Evolutionary conservation across 139 green algal genomes (phyloP), one percentile per base, ranked within the genome.

Genomic region (Gonium pectorale): DNA sequence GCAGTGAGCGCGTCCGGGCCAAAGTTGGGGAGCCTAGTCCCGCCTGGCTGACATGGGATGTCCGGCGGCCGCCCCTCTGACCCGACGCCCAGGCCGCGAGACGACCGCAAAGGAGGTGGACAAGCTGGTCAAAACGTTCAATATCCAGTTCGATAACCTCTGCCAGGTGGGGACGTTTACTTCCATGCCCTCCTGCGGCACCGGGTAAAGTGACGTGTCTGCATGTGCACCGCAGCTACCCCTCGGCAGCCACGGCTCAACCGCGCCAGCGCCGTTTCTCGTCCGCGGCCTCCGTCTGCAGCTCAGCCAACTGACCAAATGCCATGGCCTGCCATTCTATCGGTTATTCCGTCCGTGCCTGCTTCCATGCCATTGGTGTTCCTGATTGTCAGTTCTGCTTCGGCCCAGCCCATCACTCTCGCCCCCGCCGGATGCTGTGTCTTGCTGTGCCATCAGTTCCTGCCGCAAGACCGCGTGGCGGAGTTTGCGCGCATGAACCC

Each of bases 141-240:
- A 98, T 85, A 94, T 99, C 26, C 97, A 99, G 92, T 92, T 99
- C 51, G 95, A 98, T 86, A 99, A 99, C 92, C 89, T 99, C 17
- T 99, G 96, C 73, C 94, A 83, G 77, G 77, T 83, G 56, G 21
- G 56, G 15, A 8, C n/a, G n/a, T n/a, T n/a, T n/a, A n/a, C n/a
- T n/a, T n/a, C n/a, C n/a, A n/a, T n/a, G n/a, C 29, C 4, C 24
- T 27, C 63, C 11, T 64, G 11, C 46, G 46, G 46, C 15, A 22
- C 46, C 15, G 46, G 11, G 5, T 44, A 79, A 6, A 29, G 24
- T 64, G 11, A 63, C 19, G 11, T 22, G n/a, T n/a, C 9, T 27
- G 19, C 19, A 27, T 63, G 19, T 41, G 7, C 22, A 79, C 67
- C 54, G 54, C 9, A 19, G 19, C 54, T 13, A 49, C 22, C 27